These are phyloP conservation scores for Scolecobasidium constrictum DNA, from an alignment of 2,329 filamentous ascomycete species.

Conservation along the genomic window DNA sequence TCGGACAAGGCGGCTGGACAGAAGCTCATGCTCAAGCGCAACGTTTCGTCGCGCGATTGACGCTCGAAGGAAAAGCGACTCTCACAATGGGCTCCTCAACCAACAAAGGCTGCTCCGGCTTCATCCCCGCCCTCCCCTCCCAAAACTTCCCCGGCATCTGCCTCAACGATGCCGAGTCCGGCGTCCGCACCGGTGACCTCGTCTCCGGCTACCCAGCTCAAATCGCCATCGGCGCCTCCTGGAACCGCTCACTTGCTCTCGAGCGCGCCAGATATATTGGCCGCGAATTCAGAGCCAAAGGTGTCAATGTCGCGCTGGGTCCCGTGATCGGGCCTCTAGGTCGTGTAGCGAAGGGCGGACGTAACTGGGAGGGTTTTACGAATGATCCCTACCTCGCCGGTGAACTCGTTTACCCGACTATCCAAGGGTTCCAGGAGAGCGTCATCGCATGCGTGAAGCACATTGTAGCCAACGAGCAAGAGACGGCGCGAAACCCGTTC, in stretches of 20 bases:
- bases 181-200: neutral
- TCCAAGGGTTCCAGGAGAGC: conserved; percentile 35
- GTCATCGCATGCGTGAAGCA: conserved; percentile 34
- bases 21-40: neutral
- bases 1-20: neutral
- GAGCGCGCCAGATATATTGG: conserved; percentile 12
- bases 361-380: conserved; percentile 40
- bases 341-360: conserved; percentile 27
- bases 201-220: neutral
- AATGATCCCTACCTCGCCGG: conserved; percentile 38
- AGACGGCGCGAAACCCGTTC: conserved; percentile 57
- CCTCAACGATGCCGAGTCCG: neutral
- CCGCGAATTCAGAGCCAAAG: conserved; percentile 30
- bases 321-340: conserved; percentile 31
- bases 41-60: neutral
- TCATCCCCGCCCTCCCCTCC: neutral
- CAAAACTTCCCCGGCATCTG: neutral
- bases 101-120: neutral
- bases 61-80: neutral
- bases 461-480: conserved; percentile 57
- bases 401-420: conserved; percentile 30
- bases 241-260: neutral
- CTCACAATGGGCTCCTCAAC: neutral
- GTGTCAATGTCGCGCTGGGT: conserved; percentile 31
- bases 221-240: neutral